Conservation (phyloP, 148 eudicot genomes). For the Suaeda aralocaspica region DNA sequence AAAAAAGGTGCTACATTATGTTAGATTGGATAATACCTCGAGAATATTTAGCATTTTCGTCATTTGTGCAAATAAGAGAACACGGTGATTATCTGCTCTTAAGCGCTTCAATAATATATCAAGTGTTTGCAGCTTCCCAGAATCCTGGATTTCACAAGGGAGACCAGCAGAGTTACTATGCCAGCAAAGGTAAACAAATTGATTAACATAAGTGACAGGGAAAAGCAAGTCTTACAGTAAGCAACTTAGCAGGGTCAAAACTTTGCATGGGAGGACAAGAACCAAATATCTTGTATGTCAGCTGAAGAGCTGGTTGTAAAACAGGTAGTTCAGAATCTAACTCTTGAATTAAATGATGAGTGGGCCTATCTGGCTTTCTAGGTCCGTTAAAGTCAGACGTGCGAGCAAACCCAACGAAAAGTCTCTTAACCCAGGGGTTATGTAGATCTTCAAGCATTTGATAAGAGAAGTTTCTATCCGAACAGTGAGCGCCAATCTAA, state of each 20-base stretch:
- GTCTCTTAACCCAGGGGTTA: constrained; percentile 88
- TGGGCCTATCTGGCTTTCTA: constrained; percentile 55
- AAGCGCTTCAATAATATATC: constrained; percentile 93
- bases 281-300: constrained; percentile 78
- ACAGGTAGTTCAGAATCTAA: constrained; percentile 80
- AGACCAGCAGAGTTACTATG: constrained; percentile 16
- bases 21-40: constrained; percentile 47
- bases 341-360: constrained; percentile 84
- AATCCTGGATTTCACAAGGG: constrained; percentile 52
- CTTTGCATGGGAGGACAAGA: constrained; percentile 94
- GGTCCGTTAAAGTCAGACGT: constrained; percentile 91
- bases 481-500: constrained; percentile 69
- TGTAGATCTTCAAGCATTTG: constrained; percentile 72
- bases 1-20: background rate
- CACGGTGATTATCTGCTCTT: constrained; percentile 90
- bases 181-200: background rate
- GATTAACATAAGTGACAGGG: constrained; percentile 2
- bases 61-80: constrained; percentile 97
- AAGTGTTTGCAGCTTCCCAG: constrained; percentile 97
- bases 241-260: constrained; percentile 94
- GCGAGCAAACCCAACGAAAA: constrained; percentile 87
- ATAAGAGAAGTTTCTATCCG: constrained; percentile 87
- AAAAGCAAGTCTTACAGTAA: constrained; percentile 51
- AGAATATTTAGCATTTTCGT: constrained; percentile 96
- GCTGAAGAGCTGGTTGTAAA: constrained; percentile 75